Conservation (phyloP, 345 rosid genomes). For the Microthlaspi erraticum region DNA sequence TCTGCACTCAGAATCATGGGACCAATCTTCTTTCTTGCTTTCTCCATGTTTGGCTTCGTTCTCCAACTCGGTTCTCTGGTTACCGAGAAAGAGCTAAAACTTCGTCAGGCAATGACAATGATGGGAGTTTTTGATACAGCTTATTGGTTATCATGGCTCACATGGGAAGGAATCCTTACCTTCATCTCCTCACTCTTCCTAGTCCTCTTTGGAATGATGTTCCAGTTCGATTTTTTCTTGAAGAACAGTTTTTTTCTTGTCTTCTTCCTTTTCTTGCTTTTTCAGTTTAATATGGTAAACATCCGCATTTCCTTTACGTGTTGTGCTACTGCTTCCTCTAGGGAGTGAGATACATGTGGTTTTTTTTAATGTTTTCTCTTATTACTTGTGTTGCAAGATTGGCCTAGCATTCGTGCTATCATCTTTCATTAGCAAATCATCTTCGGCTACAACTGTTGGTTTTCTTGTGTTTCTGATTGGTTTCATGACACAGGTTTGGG, state of each 20-base stretch:
- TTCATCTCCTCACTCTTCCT: constrained; percentile 71
- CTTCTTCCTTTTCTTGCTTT: constrained; percentile 73
- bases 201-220: constrained; percentile 89
- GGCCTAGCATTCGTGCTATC: constrained; percentile 81
- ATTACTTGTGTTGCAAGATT: constrained; percentile 55
- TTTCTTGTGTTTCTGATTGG: constrained; percentile 77
- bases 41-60: constrained; percentile 87
- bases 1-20: constrained; percentile 57
- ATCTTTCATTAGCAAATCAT: constrained; percentile 72
- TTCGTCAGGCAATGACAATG: constrained; percentile 89
- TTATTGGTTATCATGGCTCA: constrained; percentile 86
- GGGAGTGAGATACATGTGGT: background rate
- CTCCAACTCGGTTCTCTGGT: constrained; percentile 73
- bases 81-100: constrained; percentile 88
- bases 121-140: constrained; percentile 87
- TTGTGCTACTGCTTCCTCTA: no score
- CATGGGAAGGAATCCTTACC: constrained; percentile 76
- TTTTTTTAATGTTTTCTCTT: background rate
- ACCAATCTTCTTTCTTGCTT: constrained; percentile 85
- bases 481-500: constrained; percentile 77
- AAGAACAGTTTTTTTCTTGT: constrained; percentile 71
- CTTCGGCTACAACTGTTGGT: constrained; percentile 78
- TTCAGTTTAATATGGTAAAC: constrained; percentile 81
- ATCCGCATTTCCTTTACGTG: background rate
- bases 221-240: constrained; percentile 81